phyloP scores from a whole-genome alignment of 139 green algal species.

The Chlamydomonas eustigma region DNA sequence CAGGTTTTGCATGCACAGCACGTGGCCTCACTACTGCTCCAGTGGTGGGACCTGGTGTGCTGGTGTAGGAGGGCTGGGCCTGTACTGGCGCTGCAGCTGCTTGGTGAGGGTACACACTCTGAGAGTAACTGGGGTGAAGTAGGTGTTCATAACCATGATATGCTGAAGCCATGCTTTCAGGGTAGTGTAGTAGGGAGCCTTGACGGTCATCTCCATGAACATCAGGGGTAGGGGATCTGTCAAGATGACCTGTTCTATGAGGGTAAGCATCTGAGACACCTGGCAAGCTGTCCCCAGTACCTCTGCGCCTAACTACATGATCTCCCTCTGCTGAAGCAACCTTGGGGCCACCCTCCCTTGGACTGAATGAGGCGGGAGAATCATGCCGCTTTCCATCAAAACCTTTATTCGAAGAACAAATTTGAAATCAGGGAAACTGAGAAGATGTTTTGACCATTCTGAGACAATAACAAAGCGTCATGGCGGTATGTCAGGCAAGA shows the following conservation, averaged over 20 bases:
- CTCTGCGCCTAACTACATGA: neutral
- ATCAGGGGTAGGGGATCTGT: neutral
- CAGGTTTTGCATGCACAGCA: neutral
- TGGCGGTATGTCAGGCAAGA: neutral
- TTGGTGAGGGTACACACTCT: neutral
- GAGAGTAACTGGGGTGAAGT: neutral
- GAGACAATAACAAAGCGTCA: neutral
- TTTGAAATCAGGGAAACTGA: neutral
- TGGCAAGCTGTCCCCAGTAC: neutral
- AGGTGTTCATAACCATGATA: neutral
- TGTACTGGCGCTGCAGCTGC: neutral
- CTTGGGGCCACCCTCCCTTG: neutral
- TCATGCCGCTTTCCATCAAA: neutral
- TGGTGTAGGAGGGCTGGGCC: slow-evolving; percentile 7
- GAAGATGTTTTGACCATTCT: neutral
- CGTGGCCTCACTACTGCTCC: slow-evolving; percentile 5
- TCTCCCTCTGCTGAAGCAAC: neutral
- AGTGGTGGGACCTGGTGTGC: slow-evolving; percentile 3
- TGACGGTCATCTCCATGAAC: neutral
- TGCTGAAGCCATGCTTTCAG: neutral
- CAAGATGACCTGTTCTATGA: neutral
- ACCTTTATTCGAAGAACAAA: neutral
- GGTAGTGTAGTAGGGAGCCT: neutral
- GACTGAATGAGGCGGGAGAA: neutral
- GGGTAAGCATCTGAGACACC: neutral